A percentile compares a stretch with the other conserved stretches of the same genome.
phyloP scores from a whole-genome alignment of 2,329 filamentous ascomycete species.

The Blumeriella jaapii region DNA sequence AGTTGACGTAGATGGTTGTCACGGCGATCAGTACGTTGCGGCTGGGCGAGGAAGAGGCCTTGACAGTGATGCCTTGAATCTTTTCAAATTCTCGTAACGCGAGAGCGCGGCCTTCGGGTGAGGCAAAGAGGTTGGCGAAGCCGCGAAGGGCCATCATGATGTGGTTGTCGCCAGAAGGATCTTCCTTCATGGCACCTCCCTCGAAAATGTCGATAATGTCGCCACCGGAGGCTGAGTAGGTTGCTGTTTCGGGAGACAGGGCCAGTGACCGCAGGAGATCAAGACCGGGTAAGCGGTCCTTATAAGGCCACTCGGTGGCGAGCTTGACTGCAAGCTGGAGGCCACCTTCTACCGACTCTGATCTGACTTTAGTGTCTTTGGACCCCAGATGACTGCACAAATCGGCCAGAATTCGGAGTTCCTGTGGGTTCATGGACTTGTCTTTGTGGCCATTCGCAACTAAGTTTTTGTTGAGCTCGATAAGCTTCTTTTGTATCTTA shows the following conservation, averaged over 20 bases:
- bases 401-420: constrained; percentile 49
- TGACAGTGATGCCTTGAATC: constrained; percentile 36
- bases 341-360: constrained; percentile 39
- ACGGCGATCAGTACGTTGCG: constrained; percentile 74
- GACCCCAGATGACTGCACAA: constrained; percentile 55
- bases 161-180: constrained; percentile 61
- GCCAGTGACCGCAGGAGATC: constrained; percentile 81
- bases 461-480: constrained; percentile 63
- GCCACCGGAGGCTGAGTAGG: constrained; percentile 39
- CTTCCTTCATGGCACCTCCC: constrained; percentile 41
- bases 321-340: constrained; percentile 60
- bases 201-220: constrained; percentile 53
- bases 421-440: constrained; percentile 58
- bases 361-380: constrained; percentile 26
- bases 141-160: constrained; percentile 77
- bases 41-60: constrained; percentile 56
- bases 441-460: constrained; percentile 62
- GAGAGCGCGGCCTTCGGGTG: constrained; percentile 55
- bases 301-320: constrained; percentile 67
- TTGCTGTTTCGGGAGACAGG: constrained; percentile 54
- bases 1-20: constrained; percentile 76
- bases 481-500: constrained; percentile 65
- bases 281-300: constrained; percentile 70
- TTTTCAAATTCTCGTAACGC: constrained; percentile 47
- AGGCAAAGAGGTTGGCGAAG: constrained; percentile 74